Evolutionary conservation across 805 yeast genomes (phyloP), one percentile per base, ranked within the genome.

Genomic region (Dipodascopsis uninucleata): DNA sequence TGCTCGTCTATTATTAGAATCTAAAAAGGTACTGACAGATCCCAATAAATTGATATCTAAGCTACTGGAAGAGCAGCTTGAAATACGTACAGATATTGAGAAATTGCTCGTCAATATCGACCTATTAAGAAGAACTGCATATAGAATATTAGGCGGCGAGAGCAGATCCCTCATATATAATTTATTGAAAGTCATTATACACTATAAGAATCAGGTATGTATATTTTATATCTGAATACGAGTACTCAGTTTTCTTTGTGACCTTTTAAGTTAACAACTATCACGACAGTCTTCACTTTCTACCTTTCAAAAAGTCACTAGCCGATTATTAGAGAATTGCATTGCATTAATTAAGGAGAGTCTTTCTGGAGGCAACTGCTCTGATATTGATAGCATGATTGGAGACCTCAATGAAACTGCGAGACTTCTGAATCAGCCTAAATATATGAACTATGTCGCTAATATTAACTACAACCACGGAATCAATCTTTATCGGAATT

Each of bases 401-500:
- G 26, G 28, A 8, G 39, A 41, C 23, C 36, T 41, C 28, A 29
- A 20, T 4, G 28, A 28, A 7, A 36, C 39, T 8, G 23, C 47
- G n/a, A 23, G 12, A n/a, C 10, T 48, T 6, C 23, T 47, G 5
- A 26, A 18, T 5, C 52, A 50, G 25, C 12, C 16, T 8, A 46
- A 29, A 25, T 31, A 31, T 21, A 28, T 32, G 6, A 18, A 23
- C 4, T 47, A 43, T 20, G 23, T 48, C 16, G 29, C 52, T 8
- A 47, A 47, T 28, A 23, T 47, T 3, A 41, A 7, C 17, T 47
- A 43, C 25, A 50, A 50, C 21, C 40, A 36, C 28, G 55, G 55
- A 5, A 29, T 50, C 3, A 14, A 9, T 9, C 21, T 50, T 14
- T 50, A 49, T 46, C 36, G 37, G 4, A 9, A 14, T 3, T 14